Evolutionary conservation across 106 monocot species (phyloP), one percentile per base, ranked within the genome.

Genomic region (Alisma plantagoaquatica): DNA sequence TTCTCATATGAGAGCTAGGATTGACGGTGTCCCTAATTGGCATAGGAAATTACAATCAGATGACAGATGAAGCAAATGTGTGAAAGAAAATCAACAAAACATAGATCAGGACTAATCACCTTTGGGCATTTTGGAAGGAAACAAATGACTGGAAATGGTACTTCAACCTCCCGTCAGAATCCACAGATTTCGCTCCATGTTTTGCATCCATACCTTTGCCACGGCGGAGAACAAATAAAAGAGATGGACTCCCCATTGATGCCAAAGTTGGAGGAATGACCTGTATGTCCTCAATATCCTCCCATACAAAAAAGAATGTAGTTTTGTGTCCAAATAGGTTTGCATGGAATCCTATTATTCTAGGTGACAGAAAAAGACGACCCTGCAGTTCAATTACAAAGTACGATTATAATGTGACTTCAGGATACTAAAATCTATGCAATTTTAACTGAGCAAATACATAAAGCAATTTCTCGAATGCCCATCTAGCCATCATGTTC

Each of bases 301-400:
- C 91, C 91, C 91, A 84, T 3, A 91, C 73, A 61, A 91, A 70
- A 54, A 72, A 91, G 67, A 91, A 91, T 46, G 80, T 91, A n/a
- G 83, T 91, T 62, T 81, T 91, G 50, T 78, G 74, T 11, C 91
- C 91, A 72, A 91, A 91, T 16, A 91, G 66, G 52, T 81, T 91
- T 16, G 80, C 61, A 69, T 84, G 51, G 72, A 84, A 91, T 26
- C 91, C 91, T 52, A 81, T 77, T 56, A 84, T 84, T 69, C 91
- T 68, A 59, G 84, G 74, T 58, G 91, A 91, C n/a, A 91, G 53
- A 75, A 91, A 91, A 19, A 91, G 77, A 3, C 84, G 91, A 5
- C 91, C 91, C 91, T 91, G 55, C 24, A 63, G n/a, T n/a, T n/a
- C n/a, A n/a, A n/a, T n/a, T n/a, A n/a, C n/a, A n/a, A n/a, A n/a